A percentile compares a stretch with the other conserved stretches of the same genome.
phyloP scores from a whole-genome alignment of 2,329 filamentous ascomycete genomes.

The Colletotrichum salicis region DNA sequence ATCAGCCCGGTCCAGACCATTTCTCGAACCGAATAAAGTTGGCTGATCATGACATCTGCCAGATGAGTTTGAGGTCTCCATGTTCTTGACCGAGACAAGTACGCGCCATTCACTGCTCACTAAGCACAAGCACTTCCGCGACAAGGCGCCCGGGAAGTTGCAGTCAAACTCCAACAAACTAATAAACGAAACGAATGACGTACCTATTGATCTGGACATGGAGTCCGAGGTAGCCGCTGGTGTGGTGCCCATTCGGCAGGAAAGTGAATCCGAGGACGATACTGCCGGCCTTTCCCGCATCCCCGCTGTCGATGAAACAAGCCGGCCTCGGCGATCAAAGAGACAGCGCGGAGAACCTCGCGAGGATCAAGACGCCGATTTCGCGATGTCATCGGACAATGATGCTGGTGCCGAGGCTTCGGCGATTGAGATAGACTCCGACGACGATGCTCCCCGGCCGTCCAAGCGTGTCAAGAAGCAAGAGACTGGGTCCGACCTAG shows the following conservation, averaged over 20 bases:
- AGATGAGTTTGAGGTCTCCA: conserved; percentile 96
- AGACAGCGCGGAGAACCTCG: conserved; percentile 42
- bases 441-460: conserved; percentile 52
- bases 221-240: conserved; percentile 47
- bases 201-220: conserved; percentile 63
- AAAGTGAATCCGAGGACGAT: conserved; percentile 68
- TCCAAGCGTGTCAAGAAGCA: conserved; percentile 58
- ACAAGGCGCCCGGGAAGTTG: conserved; percentile 63
- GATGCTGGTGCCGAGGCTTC: conserved; percentile 44
- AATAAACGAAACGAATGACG: conserved; percentile 64
- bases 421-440: conserved; percentile 52
- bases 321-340: conserved; percentile 36
- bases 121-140: conserved; percentile 82
- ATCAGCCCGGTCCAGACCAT: neutral
- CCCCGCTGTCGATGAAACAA: conserved; percentile 52
- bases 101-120: conserved; percentile 87
- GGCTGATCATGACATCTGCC: conserved; percentile 23
- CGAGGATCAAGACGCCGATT: conserved; percentile 43
- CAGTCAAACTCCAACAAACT: conserved; percentile 72
- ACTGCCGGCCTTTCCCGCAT: conserved; percentile 66
- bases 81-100: conserved; percentile 89
- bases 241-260: conserved; percentile 60
- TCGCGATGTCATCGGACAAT: conserved; percentile 43
- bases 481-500: conserved; percentile 41
- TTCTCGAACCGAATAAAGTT: neutral